phyloP scores from a whole-genome alignment of 495 filamentous ascomycete genomes.

The Tuber calosporum region DNA sequence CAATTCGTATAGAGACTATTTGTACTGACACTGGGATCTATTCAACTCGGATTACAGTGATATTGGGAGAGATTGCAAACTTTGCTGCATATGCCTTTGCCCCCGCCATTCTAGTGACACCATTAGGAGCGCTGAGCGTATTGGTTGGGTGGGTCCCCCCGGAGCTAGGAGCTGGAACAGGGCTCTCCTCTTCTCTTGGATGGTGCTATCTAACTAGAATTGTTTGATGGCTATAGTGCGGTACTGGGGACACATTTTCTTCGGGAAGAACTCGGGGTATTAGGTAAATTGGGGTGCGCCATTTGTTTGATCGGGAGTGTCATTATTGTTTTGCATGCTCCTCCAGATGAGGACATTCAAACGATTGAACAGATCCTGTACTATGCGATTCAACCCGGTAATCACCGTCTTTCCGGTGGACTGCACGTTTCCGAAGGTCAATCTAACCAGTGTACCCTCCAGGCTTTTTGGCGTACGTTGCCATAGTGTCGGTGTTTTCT shows the following conservation, averaged over 20 bases:
- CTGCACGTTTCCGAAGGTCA: conserved; percentile 1
- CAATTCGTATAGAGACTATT: neutral
- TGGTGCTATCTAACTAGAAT: conserved; percentile 10
- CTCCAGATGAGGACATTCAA: conserved; percentile 80
- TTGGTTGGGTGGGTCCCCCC: conserved; percentile 64
- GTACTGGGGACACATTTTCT: conserved; percentile 92
- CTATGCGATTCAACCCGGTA: conserved; percentile 85
- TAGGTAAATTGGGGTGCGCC: conserved; percentile 92
- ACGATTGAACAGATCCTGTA: conserved; percentile 80
- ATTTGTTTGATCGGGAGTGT: conserved; percentile 94
- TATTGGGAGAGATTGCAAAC: conserved; percentile 83
- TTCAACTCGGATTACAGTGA: conserved; percentile 52
- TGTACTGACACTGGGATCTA: conserved; percentile 12
- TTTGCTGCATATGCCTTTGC: conserved; percentile 98
- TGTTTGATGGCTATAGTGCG: conserved; percentile 48
- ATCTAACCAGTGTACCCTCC: conserved; percentile 39
- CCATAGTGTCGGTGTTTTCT: conserved; percentile 69
- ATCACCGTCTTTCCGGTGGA: conserved; percentile 3
- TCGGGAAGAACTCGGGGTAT: conserved; percentile 73
- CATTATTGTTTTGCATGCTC: conserved; percentile 94
- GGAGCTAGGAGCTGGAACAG: neutral
- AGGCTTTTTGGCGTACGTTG: conserved; percentile 85
- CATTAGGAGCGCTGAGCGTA: conserved; percentile 84
- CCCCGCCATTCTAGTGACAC: conserved; percentile 92
- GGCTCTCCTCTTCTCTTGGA: neutral